phyloP scores from a whole-genome alignment of 2,329 filamentous ascomycete species.

The Fusarium bactridioides region DNA sequence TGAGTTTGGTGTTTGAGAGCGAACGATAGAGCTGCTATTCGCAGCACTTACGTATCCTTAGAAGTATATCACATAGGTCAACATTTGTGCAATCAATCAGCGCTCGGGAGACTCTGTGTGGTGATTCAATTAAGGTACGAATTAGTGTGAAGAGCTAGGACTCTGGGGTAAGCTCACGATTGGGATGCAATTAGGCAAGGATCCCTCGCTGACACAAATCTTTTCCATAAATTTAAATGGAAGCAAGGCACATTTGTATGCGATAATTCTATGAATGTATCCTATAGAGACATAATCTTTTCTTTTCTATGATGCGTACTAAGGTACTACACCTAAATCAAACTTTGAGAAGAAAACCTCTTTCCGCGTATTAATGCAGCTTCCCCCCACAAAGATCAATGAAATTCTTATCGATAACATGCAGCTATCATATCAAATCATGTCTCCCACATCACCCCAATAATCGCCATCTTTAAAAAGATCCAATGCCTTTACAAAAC shows the following conservation, averaged over 20 bases:
- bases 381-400: constrained; percentile 16
- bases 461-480: not conserved
- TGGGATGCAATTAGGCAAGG: not conserved
- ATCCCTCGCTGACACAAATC: not conserved
- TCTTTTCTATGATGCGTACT: not conserved
- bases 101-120: not conserved
- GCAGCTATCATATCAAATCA: constrained; percentile 6
- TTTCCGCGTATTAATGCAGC: not conserved
- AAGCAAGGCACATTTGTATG: not conserved
- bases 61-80: no score
- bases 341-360: not conserved
- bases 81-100: not conserved
- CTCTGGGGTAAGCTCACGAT: not conserved
- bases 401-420: constrained; percentile 34
- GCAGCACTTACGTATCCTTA: not conserved
- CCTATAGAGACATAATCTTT: not conserved
- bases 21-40: not conserved
- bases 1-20: not conserved
- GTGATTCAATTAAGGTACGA: not conserved
- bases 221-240: not conserved
- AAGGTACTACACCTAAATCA: not conserved
- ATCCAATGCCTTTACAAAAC: not conserved
- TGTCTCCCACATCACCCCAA: constrained; percentile 4
- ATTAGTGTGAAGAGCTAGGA: not conserved
- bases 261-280: not conserved